These are phyloP conservation scores for Diversispora epigaea DNA, from an alignment of 192 early-diverging fungal species.

Conservation along the genomic window DNA sequence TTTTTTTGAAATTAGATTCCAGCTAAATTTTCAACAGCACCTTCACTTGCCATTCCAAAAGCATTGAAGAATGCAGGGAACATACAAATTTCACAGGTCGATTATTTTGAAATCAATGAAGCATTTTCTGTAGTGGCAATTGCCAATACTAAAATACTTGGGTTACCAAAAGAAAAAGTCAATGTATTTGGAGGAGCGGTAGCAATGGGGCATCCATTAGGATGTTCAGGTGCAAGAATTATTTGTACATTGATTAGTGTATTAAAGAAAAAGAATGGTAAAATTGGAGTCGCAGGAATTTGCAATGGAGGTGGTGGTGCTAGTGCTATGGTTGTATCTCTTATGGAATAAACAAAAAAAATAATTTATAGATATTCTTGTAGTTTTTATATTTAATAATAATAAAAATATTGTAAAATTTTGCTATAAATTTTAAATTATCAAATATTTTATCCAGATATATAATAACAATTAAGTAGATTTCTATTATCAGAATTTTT, in stretches of 20 bases:
- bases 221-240: slow-evolving; percentile 90
- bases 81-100: slow-evolving; percentile 59
- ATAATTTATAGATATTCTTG: too few species aligned
- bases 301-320: slow-evolving; percentile 98
- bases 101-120: slow-evolving; percentile 83
- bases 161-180: slow-evolving; percentile 70
- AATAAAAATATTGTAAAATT: too few species aligned
- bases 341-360: too few species aligned
- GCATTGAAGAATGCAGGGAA: slow-evolving; percentile 66
- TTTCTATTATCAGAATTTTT: too few species aligned
- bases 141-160: slow-evolving; percentile 82
- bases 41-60: slow-evolving; percentile 74
- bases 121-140: slow-evolving; percentile 81
- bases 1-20: slow-evolving; percentile 43
- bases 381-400: too few species aligned
- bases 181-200: slow-evolving; percentile 97
- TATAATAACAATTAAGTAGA: too few species aligned
- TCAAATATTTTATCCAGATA: too few species aligned
- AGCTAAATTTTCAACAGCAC: slow-evolving; percentile 72
- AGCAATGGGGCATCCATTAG: slow-evolving; percentile 97
- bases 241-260: slow-evolving; percentile 78
- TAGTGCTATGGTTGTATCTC: slow-evolving; percentile 70
- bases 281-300: slow-evolving; percentile 87
- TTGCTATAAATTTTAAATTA: too few species aligned
- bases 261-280: slow-evolving; percentile 68